These are phyloP conservation scores for Pelargonium citronellum DNA, from an alignment of 441 rosid species.

Conservation along the genomic window DNA sequence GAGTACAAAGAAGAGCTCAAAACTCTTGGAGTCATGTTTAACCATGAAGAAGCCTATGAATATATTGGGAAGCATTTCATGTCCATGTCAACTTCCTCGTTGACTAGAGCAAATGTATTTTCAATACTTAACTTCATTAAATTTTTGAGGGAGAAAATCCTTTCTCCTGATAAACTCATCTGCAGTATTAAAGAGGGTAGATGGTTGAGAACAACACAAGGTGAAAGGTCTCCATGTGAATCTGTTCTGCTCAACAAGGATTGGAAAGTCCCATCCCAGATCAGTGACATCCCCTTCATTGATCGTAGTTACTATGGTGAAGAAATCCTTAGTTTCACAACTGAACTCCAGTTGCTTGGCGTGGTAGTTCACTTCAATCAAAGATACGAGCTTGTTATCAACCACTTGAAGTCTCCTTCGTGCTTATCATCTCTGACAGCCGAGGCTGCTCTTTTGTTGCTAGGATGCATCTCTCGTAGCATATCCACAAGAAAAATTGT, in stretches of 20 bases:
- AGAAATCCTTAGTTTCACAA: slow-evolving; percentile 28
- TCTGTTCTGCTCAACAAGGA: slow-evolving; percentile 41
- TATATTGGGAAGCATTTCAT: slow-evolving; percentile 49
- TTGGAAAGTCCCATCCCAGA: slow-evolving; percentile 47
- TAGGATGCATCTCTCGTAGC: slow-evolving; percentile 31
- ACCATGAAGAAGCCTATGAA: slow-evolving; percentile 43
- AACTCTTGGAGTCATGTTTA: slow-evolving; percentile 51
- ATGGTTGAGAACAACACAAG: slow-evolving; percentile 48
- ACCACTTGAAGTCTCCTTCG: slow-evolving; percentile 33
- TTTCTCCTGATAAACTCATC: slow-evolving; percentile 39
- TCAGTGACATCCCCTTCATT: slow-evolving; percentile 52
- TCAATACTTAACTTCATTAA: slow-evolving; percentile 53
- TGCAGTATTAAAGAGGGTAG: slow-evolving; percentile 25
- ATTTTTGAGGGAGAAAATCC: slow-evolving; percentile 32
- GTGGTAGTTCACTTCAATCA: slow-evolving; percentile 31
- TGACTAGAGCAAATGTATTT: slow-evolving; percentile 34
- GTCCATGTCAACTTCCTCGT: slow-evolving; percentile 36
- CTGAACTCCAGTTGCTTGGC: slow-evolving; percentile 54
- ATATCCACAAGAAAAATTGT: slow-evolving; percentile 21
- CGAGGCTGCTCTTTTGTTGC: slow-evolving; percentile 38
- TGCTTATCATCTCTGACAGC: slow-evolving; percentile 20
- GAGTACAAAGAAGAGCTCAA: slow-evolving; percentile 39
- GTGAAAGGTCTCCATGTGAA: slow-evolving; percentile 38
- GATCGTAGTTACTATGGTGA: slow-evolving; percentile 39
- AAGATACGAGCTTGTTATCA: slow-evolving; percentile 29